phyloP scores from a whole-genome alignment of 2,329 filamentous ascomycete genomes.

The Periconia sp. region DNA sequence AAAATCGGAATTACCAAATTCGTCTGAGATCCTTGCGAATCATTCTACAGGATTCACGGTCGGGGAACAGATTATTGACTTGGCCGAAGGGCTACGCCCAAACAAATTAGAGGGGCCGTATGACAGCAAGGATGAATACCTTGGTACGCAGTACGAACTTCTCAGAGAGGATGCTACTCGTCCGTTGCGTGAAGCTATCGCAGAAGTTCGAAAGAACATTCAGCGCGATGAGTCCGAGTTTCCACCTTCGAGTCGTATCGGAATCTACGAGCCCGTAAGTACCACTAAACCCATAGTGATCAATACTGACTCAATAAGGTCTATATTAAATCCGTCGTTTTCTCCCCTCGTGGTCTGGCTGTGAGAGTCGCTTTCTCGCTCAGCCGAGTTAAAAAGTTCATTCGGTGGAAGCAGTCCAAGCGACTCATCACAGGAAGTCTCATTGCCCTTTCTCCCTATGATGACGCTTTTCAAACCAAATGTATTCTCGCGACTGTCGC shows the following conservation, averaged over 20 bases:
- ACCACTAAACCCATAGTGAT: not conserved
- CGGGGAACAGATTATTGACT: conserved; percentile 26
- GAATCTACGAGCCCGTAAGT: conserved; percentile 44
- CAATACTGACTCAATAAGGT: conserved; percentile 57
- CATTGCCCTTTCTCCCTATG: conserved; percentile 60
- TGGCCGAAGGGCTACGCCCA: conserved; percentile 25
- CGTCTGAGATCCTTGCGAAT: conserved; percentile 55
- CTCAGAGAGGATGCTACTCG: conserved; percentile 76
- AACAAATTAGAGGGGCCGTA: conserved; percentile 59
- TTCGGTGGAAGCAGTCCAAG: conserved; percentile 71
- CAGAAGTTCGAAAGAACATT: conserved; percentile 59
- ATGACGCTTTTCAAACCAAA: conserved; percentile 67
- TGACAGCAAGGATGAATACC: conserved; percentile 67
- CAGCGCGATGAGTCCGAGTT: conserved; percentile 62
- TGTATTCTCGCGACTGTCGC: conserved; percentile 77
- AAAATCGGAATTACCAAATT: conserved; percentile 61
- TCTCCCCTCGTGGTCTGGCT: conserved; percentile 67
- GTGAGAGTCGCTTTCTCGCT: conserved; percentile 75
- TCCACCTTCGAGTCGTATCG: conserved; percentile 35
- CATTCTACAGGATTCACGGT: conserved; percentile 1
- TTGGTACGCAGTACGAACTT: conserved; percentile 76
- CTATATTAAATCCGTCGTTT: conserved; percentile 68
- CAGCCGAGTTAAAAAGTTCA: conserved; percentile 66
- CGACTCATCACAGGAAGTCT: conserved; percentile 61
- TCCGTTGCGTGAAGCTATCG: conserved; percentile 71